Evolutionary conservation across 2,329 filamentous ascomycete genomes (phyloP).

Genomic region (Sclerotiophoma versabilis): DNA sequence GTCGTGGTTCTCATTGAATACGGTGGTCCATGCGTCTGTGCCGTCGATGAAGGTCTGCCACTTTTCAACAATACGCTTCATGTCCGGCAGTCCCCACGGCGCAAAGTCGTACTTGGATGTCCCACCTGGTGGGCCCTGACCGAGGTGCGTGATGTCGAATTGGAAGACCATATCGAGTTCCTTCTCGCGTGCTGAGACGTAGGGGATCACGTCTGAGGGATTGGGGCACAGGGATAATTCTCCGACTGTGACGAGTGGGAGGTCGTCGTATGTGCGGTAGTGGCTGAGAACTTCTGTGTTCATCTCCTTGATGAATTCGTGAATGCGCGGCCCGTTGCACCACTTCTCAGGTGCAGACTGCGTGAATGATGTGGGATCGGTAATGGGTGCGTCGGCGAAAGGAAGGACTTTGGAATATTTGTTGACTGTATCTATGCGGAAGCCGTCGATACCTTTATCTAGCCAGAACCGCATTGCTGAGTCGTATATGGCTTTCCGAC

Average conservation of each 20-base stretch:
- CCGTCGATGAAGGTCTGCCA: slow-evolving; percentile 60
- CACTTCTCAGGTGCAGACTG: slow-evolving; percentile 60
- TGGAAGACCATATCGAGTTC: slow-evolving; percentile 60
- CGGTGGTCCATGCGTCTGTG: slow-evolving; percentile 61
- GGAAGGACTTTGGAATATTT: slow-evolving; percentile 55
- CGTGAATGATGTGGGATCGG: slow-evolving; percentile 51
- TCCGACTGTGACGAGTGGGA: slow-evolving; percentile 60
- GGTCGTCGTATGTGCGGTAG: slow-evolving; percentile 56
- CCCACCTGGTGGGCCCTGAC: slow-evolving; percentile 45
- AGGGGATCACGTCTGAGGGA: slow-evolving; percentile 52
- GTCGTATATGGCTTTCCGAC: slow-evolving; percentile 55
- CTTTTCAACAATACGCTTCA: slow-evolving; percentile 51
- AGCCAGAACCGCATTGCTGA: slow-evolving; percentile 58
- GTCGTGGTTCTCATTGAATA: slow-evolving; percentile 71
- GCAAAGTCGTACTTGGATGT: slow-evolving; percentile 42
- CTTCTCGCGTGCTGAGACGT: slow-evolving; percentile 50
- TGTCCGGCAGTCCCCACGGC: slow-evolving; percentile 52
- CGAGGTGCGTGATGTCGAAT: slow-evolving; percentile 52
- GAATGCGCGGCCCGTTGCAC: slow-evolving; percentile 65
- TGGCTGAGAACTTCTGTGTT: slow-evolving; percentile 61
- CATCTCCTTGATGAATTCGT: slow-evolving; percentile 64
- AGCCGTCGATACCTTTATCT: slow-evolving; percentile 55
- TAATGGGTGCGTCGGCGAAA: slow-evolving; percentile 53
- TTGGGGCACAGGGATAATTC: slow-evolving; percentile 62
- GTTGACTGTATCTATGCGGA: slow-evolving; percentile 59